Conservation (phyloP, 2,329 filamentous ascomycete species). For the Furcasterigmium furcatum region DNA sequence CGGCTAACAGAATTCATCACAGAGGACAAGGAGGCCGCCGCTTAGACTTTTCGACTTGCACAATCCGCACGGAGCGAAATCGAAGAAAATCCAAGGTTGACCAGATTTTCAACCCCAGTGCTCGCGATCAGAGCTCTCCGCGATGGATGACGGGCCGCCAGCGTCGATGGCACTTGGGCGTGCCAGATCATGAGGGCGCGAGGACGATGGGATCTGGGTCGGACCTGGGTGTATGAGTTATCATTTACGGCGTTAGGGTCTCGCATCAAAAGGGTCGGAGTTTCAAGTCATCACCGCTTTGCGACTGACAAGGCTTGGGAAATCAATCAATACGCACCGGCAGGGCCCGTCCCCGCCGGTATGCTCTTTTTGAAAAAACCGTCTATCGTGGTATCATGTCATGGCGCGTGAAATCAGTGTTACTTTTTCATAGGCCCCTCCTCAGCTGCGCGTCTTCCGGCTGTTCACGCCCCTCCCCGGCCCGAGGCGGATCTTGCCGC, state of each 20-base stretch:
- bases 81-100: no score
- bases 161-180: no score
- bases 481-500: slow-evolving; percentile 74
- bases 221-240: not conserved
- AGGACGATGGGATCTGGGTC: no score
- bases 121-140: no score
- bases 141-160: no score
- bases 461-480: slow-evolving; percentile 81
- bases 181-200: no score
- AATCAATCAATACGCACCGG: not conserved
- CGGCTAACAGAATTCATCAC: no score
- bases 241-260: not conserved
- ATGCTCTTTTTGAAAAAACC: slow-evolving; percentile 2
- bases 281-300: not conserved
- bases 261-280: not conserved
- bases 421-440: not conserved
- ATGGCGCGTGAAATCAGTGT: not conserved
- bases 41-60: not conserved
- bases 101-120: no score
- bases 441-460: slow-evolving; percentile 5
- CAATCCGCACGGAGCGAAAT: not conserved
- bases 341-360: not conserved
- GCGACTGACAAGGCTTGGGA: not conserved
- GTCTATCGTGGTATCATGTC: slow-evolving; percentile 14
- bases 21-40: slow-evolving; percentile 4